Base-by-base conservation (phyloP, 176 grass and related monocot species). In the Tillandsia leiboldiana region DNA sequence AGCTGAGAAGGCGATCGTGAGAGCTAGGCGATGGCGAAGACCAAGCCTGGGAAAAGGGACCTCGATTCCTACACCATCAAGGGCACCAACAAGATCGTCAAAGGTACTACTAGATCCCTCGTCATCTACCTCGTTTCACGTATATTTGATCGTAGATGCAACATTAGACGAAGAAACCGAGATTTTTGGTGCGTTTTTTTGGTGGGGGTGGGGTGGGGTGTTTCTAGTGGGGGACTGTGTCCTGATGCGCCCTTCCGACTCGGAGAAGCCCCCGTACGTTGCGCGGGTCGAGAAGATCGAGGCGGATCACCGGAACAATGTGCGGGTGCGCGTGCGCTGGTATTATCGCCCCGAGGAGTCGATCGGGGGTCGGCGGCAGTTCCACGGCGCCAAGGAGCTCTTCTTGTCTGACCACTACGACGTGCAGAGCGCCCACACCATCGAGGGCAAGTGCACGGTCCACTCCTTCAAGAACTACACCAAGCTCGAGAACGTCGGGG, bases 281-380 rank as follows among this genome's bases (percentile, higher is more conserved):
- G 92, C 83, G 0, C 61, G 80, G 42, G 86, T 96, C 68, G 92
- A 96, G 81, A 76, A 78, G 78, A 81, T 96, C 51, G 88, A 91
- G 83, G 79, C 88, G 29, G 92, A 96, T 83, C 85, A 87, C 8
- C 83, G 85, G 11, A 87, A 79, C 50, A 80, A 83, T 65, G 85
- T 96, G 22, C 77, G 77, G 51, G 92, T 84, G 58, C 70, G 75
- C 70, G 86, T 77, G 2, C 74, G 86, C 68, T 94, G 90, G 90
- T 94, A 94, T 67, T 94, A 94, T 78, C 90, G 90, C 28, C 90
- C 90, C 29, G 90, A 94, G 81, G 90, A 94, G 70, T 86, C 90
- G 53, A 84, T 89, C 73, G 90, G 86, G 3, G 90, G 90, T 12
- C 70, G 90, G 10, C 63, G 90, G 50, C 90, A 86, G 15, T 94